Evolutionary conservation across 345 rosid genomes (phyloP).

Genomic region (Citrus trifoliata): DNA sequence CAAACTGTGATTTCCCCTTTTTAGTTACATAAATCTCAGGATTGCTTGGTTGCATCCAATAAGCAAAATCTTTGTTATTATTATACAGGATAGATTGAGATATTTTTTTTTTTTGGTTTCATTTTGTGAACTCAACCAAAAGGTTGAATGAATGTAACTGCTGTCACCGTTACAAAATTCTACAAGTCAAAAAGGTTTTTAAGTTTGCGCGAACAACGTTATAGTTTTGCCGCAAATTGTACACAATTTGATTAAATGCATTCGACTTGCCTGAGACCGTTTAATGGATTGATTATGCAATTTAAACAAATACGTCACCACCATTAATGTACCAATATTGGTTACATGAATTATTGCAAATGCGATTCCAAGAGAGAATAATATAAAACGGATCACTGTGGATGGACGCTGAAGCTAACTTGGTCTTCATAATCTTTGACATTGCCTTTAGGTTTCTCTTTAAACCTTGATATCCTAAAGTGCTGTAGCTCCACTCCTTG

Average conservation of each 20-base stretch:
- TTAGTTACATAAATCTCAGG: slow-evolving; percentile 31
- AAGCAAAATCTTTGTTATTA: slow-evolving; percentile 7
- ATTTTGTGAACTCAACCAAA: slow-evolving; percentile 13
- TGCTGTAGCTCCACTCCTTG: slow-evolving; percentile 50
- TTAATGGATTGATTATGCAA: not conserved
- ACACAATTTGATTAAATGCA: not conserved
- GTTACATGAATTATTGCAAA: not conserved
- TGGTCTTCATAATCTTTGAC: slow-evolving; percentile 50
- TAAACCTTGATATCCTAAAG: slow-evolving; percentile 59
- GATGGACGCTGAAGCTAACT: slow-evolving; percentile 22
- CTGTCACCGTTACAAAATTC: not conserved
- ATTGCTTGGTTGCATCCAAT: slow-evolving; percentile 38
- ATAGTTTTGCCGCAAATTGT: not conserved
- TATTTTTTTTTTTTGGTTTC: not conserved
- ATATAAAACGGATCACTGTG: not conserved
- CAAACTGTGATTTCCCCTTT: slow-evolving; percentile 36
- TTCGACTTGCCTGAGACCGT: not conserved
- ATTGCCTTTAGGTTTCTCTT: slow-evolving; percentile 59
- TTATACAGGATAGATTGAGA: slow-evolving; percentile 13
- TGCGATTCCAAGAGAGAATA: not conserved
- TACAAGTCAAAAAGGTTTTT: slow-evolving; percentile 1
- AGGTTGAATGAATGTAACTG: slow-evolving; percentile 10
- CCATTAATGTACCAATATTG: not conserved
- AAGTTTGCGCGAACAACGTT: not conserved
- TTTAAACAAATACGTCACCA: not conserved